Evolutionary conservation across 768 basidiomycete species (phyloP).

Genomic region (Sporobolomyces pararoseus): DNA sequence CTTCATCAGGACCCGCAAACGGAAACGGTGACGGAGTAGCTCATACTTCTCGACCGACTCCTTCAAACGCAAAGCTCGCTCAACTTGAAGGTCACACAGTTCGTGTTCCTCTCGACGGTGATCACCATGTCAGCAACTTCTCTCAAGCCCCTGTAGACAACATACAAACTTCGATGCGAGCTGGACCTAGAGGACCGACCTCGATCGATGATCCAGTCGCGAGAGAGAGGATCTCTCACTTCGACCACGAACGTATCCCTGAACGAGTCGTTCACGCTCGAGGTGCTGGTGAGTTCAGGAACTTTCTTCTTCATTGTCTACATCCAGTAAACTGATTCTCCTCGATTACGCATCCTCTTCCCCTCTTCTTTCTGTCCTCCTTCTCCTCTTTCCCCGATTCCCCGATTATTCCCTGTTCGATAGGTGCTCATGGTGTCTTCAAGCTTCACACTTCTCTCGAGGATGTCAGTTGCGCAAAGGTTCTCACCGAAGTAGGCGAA

Average conservation of each 20-base stretch:
- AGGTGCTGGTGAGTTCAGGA: constrained; percentile 45
- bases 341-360: too few relatives aligned
- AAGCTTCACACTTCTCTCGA: constrained; percentile 66
- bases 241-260: constrained; percentile 69
- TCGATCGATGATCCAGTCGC: constrained; percentile 60
- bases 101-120: constrained; percentile 23
- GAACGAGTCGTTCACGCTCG: constrained; percentile 61
- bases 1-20: too few relatives aligned
- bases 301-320: not conserved
- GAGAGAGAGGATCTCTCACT: constrained; percentile 47
- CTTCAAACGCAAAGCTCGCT: constrained; percentile 30
- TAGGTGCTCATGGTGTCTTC: constrained; percentile 79
- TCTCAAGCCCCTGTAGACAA: constrained; percentile 34
- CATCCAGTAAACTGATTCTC: too few relatives aligned
- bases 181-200: constrained; percentile 60
- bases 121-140: constrained; percentile 20
- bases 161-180: constrained; percentile 50
- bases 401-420: too few relatives aligned
- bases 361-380: too few relatives aligned
- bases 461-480: constrained; percentile 64
- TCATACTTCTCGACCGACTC: not conserved
- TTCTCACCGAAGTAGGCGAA: constrained; percentile 45
- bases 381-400: too few relatives aligned
- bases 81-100: constrained; percentile 35
- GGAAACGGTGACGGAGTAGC: constrained; percentile 2